Evolutionary conservation across 1,284 basidiomycete genomes (phyloP), one percentile per base, ranked within the genome.

Genomic region (Tausonia pullulans): DNA sequence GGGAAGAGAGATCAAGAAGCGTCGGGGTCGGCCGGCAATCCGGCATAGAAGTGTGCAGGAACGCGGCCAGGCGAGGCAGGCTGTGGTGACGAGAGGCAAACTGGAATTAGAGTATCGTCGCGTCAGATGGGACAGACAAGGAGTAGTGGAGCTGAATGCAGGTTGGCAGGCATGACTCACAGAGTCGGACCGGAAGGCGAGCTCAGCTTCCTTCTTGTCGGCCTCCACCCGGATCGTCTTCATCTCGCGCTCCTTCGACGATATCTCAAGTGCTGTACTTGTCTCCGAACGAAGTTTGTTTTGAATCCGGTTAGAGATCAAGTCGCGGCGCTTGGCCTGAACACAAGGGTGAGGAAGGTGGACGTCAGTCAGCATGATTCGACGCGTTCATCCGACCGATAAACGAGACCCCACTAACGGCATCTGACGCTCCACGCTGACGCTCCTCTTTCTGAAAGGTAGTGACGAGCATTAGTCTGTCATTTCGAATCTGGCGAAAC

Each of bases 271-370:
- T 48, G 56, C 14, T 16, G 62, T 50, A 14, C 45, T 54, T 44
- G 60, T 58, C 43, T 65, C 64, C 11, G 44, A 51, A 40, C 60
- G 59, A 10, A 65, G 64, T 56, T 65, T 65, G 14, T 48, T 65
- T 49, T 62, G 64, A 51, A 65, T 65, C 16, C 64, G 64, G 9
- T 48, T 51, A 0, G 60, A 51, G 43, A 65, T 65, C 55, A 61
- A 44, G 43, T 16, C 40, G 6, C 64, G 64, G n/a, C 64, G 60
- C 59, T 65, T 65, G 27, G 64, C 64, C 58, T 62, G 41, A 1
- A 14, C 10, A 9, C 8, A n/a, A 5, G 48, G 50, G 16, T 45
- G 14, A 55, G 0, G 9, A 16, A 16, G 4, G 41, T 16, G 40
- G 3, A 4, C 43, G 39, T 11, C 3, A 14, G 60, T 45, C 40